Base-by-base conservation (phyloP, 768 basidiomycete species). In the Hydnomerulius pinastri region DNA sequence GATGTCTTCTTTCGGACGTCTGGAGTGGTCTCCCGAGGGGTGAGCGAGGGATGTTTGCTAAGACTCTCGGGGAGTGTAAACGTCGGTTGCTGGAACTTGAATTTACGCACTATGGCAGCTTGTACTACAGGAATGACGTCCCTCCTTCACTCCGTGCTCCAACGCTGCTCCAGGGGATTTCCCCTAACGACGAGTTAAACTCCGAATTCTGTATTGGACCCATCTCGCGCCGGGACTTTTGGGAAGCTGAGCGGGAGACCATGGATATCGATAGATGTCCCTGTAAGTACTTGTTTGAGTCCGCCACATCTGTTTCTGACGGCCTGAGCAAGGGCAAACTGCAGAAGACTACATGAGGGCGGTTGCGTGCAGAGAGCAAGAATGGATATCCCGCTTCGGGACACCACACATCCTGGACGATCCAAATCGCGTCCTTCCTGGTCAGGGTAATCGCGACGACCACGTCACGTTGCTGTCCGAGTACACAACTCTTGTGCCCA, bases 141-240 rank as follows among this genome's bases (percentile, higher is more conserved):
- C n/a, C n/a, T n/a, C n/a, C n/a, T n/a, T n/a, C n/a, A n/a, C n/a
- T n/a, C n/a, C n/a, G n/a, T n/a, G n/a, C n/a, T n/a, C n/a, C n/a
- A n/a, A n/a, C n/a, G n/a, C n/a, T n/a, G n/a, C n/a, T n/a, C n/a
- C n/a, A n/a, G n/a, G n/a, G n/a, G n/a, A n/a, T n/a, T n/a, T n/a
- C n/a, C n/a, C n/a, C n/a, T n/a, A n/a, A n/a, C n/a, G n/a, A n/a
- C n/a, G n/a, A n/a, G n/a, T n/a, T n/a, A n/a, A n/a, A n/a, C n/a
- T 48, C 45, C 28, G 61, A 52, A 50, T 67, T 59, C 48, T 51
- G 66, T 28, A 64, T 71, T 37, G 70, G 70, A 18, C 70, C 67
- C 11, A 57, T 57, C 24, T 49, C 56, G 4, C 57, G 66, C 41
- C 20, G 58, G 18, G 52, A 57, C 30, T 70, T 62, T 54, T 67